A percentile compares a stretch with the other conserved stretches of the same genome.
Evolutionary conservation across 2,329 filamentous ascomycete species (phyloP).

Genomic region (Rugonectria rugulosa): DNA sequence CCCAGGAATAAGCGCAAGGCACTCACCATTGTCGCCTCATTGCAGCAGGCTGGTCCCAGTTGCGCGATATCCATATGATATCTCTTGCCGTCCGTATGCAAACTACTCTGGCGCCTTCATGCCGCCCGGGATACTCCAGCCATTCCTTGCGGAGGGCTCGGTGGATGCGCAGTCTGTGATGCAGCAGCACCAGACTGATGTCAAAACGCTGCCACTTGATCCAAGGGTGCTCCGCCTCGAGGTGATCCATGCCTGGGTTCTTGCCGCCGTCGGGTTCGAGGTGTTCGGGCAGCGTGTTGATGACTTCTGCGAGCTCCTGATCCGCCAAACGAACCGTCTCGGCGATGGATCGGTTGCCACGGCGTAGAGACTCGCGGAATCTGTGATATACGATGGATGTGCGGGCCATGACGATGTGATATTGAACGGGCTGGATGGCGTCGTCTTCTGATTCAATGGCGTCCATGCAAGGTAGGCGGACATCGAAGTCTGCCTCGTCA

Average conservation of each 20-base stretch:
- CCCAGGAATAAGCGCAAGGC: background rate
- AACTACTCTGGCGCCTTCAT: constrained; percentile 16
- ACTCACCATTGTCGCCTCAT: constrained; percentile 23
- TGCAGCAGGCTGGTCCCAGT: constrained; percentile 22
- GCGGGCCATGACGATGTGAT: constrained; percentile 18
- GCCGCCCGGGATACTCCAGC: constrained; percentile 10
- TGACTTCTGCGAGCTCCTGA: constrained; percentile 14
- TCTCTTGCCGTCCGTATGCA: constrained; percentile 17
- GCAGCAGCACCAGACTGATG: constrained; percentile 19
- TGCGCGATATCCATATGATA: constrained; percentile 22
- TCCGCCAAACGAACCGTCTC: constrained; percentile 8
- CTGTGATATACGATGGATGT: constrained; percentile 9
- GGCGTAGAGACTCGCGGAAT: constrained; percentile 9
- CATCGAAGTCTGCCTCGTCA: constrained; percentile 12
- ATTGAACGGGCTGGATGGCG: constrained; percentile 13
- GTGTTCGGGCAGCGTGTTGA: constrained; percentile 10
- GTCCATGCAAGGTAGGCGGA: constrained; percentile 2
- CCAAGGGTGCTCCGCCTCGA: constrained; percentile 19
- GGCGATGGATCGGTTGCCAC: background rate
- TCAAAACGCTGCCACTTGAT: constrained; percentile 26
- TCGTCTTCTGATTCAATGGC: background rate
- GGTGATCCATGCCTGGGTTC: constrained; percentile 3
- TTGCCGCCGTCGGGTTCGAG: constrained; percentile 12
- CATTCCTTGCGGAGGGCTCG: constrained; percentile 18
- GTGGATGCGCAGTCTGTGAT: constrained; percentile 20